Evolutionary conservation across 2,329 filamentous ascomycete species (phyloP).

Genomic region (Pseudogymnoascus sp.): DNA sequence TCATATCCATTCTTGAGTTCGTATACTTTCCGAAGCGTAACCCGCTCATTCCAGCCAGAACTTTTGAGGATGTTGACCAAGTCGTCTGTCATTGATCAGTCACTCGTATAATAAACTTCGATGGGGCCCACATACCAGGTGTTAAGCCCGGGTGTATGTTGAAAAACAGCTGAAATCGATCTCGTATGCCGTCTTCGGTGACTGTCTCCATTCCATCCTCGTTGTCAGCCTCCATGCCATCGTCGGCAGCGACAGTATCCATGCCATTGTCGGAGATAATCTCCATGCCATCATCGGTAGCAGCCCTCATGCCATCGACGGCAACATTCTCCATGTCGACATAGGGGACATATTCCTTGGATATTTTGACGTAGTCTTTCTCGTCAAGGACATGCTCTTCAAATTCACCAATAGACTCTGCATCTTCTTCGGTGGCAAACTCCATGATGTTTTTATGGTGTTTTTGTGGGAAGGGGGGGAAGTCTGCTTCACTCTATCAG

Average conservation of each 20-base stretch:
- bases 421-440: background rate
- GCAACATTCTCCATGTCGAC: background rate
- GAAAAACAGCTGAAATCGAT: background rate
- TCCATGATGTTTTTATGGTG: background rate
- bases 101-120: background rate
- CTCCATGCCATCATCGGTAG: background rate
- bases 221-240: background rate
- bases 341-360: background rate
- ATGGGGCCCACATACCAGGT: background rate
- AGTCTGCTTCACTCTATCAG: background rate
- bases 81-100: background rate
- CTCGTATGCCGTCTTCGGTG: background rate
- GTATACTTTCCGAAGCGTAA: background rate
- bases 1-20: background rate
- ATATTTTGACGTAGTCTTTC: background rate
- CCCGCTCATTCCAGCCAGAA: conserved; percentile 1
- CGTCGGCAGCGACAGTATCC: background rate
- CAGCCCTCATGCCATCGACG: background rate
- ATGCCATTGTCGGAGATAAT: background rate
- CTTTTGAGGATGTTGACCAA: background rate
- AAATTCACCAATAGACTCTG: background rate
- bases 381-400: background rate
- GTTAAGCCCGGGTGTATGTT: background rate
- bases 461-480: background rate
- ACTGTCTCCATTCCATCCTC: background rate